Evolutionary conservation across 805 yeast species (phyloP).

Genomic region (Blastobotrys terrestris): DNA sequence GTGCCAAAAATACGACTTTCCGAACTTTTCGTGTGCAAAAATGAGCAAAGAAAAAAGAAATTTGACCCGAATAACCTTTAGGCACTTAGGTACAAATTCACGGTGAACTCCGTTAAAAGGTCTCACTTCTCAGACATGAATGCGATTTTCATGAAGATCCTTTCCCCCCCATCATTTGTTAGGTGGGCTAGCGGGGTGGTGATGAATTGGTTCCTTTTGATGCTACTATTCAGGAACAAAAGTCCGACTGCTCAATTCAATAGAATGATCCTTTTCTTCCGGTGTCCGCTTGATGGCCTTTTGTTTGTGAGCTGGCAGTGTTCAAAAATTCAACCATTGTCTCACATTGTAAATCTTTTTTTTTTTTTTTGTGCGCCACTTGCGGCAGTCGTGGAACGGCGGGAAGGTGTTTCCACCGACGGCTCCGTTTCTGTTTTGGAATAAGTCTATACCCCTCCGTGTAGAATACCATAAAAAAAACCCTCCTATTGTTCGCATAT

Average conservation of each 20-base stretch:
- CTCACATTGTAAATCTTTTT: background rate
- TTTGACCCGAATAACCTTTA: background rate
- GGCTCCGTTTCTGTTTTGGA: background rate
- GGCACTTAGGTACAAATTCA: background rate
- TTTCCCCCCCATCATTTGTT: background rate
- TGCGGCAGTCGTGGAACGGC: background rate
- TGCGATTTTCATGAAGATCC: background rate
- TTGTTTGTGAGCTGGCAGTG: background rate
- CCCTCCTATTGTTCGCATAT: no score
- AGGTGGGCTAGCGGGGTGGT: background rate
- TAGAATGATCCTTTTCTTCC: no score
- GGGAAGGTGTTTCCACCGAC: background rate
- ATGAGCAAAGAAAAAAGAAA: background rate
- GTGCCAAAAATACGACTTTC: background rate
- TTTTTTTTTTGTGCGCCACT: background rate
- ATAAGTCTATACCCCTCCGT: no score
- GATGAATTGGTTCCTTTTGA: background rate
- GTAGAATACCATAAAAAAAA: no score
- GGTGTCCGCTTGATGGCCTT: no score
- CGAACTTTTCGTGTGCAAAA: background rate
- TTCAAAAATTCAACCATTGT: background rate
- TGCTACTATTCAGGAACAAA: no score
- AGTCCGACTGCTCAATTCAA: no score
- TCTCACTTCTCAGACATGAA: background rate
- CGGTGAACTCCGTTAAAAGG: background rate